Evolutionary conservation across 176 grass and related monocot species (phyloP).

Genomic region (Cocos nucifera): DNA sequence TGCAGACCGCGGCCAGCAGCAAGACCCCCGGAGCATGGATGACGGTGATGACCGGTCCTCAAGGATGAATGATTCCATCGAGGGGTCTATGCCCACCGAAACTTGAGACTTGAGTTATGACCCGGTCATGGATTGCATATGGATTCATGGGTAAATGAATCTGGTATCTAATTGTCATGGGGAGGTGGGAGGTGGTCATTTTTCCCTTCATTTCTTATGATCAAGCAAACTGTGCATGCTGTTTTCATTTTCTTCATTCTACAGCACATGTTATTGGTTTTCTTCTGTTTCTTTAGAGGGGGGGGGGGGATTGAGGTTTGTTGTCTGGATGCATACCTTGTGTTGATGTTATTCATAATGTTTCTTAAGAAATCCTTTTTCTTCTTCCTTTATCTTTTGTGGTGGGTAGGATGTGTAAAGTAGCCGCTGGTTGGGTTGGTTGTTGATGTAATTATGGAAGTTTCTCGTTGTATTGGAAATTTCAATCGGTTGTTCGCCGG

Average conservation of each 20-base stretch:
- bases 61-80: conserved; percentile 11
- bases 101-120: conserved; percentile 8
- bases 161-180: too few relatives aligned
- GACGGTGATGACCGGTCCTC: conserved; percentile 33
- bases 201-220: conserved; percentile 19
- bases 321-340: conserved; percentile 41
- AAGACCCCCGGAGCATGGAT: conserved; percentile 15
- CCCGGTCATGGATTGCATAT: not conserved
- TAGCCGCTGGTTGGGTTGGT: too few relatives aligned
- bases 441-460: too few relatives aligned
- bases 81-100: not conserved
- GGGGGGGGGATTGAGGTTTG: conserved; percentile 9
- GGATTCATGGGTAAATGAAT: too few relatives aligned
- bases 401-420: too few relatives aligned
- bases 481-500: too few relatives aligned
- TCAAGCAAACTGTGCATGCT: conserved; percentile 51
- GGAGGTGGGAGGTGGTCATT: too few relatives aligned
- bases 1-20: conserved; percentile 15
- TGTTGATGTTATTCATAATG: conserved; percentile 19
- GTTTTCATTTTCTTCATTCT: conserved; percentile 22
- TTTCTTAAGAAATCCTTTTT: too few relatives aligned
- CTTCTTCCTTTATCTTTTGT: too few relatives aligned
- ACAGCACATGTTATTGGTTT: conserved; percentile 46
- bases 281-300: conserved; percentile 43
- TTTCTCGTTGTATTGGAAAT: too few relatives aligned